These are phyloP conservation scores for Geotrichum aggregatum DNA, from an alignment of 1,139 yeast species.

Conservation along the genomic window DNA sequence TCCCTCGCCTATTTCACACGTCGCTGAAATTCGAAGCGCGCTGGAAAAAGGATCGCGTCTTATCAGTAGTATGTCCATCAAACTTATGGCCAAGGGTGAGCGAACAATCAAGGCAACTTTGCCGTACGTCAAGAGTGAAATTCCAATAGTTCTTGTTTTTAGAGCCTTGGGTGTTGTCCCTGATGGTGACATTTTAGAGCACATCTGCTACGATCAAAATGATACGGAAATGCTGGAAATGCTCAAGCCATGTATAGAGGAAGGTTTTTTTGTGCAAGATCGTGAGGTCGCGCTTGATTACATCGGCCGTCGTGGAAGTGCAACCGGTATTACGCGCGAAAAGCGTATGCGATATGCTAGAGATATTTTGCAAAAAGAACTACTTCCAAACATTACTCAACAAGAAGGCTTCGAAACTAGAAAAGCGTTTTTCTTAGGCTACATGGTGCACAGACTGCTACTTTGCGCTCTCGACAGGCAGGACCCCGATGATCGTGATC, in stretches of 20 bases:
- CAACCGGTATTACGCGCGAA: slow-evolving; percentile 90
- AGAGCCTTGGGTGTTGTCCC: slow-evolving; percentile 98
- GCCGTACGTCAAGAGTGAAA: slow-evolving; percentile 94
- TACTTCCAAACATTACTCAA: slow-evolving; percentile 94
- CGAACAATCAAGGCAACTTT: slow-evolving; percentile 89
- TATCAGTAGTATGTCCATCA: slow-evolving; percentile 90
- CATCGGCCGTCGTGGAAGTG: slow-evolving; percentile 96
- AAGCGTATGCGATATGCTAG: slow-evolving; percentile 97
- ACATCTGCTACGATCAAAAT: slow-evolving; percentile 92
- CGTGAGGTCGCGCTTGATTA: slow-evolving; percentile 96
- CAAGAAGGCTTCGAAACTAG: slow-evolving; percentile 95
- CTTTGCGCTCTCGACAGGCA: slow-evolving; percentile 94
- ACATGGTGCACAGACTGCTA: slow-evolving; percentile 92
- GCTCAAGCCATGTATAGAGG: slow-evolving; percentile 98
- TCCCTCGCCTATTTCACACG: slow-evolving; percentile 91
- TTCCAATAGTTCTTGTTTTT: slow-evolving; percentile 93
- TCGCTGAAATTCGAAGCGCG: slow-evolving; percentile 96
- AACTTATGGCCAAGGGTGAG: slow-evolving; percentile 79
- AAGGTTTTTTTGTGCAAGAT: slow-evolving; percentile 96
- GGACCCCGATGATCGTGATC: slow-evolving; percentile 98
- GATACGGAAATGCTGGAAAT: slow-evolving; percentile 99
- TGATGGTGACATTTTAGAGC: slow-evolving; percentile 97
- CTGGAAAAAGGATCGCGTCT: slow-evolving; percentile 94
- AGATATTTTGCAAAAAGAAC: slow-evolving; percentile 92
- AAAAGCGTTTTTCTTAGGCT: slow-evolving; percentile 94